Conservation (phyloP, 768 basidiomycete genomes). For the Boletales sp. region DNA sequence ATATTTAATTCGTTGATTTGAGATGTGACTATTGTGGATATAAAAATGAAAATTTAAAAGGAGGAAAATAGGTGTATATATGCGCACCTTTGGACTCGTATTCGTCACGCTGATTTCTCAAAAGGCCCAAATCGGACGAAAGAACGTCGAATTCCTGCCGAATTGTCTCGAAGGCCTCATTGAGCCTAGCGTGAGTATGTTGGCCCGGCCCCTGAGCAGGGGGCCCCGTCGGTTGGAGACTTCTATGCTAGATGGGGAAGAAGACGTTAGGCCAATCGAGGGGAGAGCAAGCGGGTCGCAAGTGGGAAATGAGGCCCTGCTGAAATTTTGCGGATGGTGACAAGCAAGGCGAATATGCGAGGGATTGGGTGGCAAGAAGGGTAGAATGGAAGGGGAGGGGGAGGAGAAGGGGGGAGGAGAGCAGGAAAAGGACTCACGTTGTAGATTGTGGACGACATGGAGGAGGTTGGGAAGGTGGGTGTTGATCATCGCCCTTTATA, state of each 20-base stretch:
- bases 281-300: background rate
- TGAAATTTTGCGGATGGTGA: constrained; percentile 26
- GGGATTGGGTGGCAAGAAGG: background rate
- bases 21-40: constrained; percentile 48
- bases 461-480: constrained; percentile 35
- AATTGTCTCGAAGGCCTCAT: constrained; percentile 78
- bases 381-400: background rate
- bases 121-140: constrained; percentile 58
- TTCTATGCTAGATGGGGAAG: constrained; percentile 40
- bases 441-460: constrained; percentile 39
- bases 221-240: constrained; percentile 51
- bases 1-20: constrained; percentile 90
- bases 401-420: background rate
- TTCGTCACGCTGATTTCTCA: constrained; percentile 82
- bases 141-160: constrained; percentile 82
- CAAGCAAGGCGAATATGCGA: background rate
- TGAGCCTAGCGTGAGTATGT: constrained; percentile 48
- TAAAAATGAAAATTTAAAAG: constrained; percentile 12
- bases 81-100: constrained; percentile 77
- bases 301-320: background rate
- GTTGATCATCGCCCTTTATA: constrained; percentile 41
- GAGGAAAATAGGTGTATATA: background rate
- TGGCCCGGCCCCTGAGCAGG: constrained; percentile 40
- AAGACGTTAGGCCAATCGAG: constrained; percentile 15
- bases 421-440: constrained; percentile 27